Conservation (phyloP, 2,329 filamentous ascomycete species). For the Talaromyces amestolkiae region DNA sequence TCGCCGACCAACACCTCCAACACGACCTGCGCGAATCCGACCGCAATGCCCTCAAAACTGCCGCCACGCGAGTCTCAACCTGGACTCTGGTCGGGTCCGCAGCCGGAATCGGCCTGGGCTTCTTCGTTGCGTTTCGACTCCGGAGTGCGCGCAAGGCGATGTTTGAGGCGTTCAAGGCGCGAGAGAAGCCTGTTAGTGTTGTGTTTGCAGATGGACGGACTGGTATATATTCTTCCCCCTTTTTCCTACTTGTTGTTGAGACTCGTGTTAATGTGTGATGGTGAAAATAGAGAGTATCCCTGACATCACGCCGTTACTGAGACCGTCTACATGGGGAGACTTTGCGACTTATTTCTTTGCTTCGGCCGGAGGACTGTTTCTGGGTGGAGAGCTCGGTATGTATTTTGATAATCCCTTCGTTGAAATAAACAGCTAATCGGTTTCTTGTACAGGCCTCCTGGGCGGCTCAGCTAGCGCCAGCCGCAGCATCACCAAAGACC, state of each 20-base stretch:
- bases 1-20: constrained; percentile 59
- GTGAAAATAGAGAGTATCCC: constrained; percentile 55
- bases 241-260: not conserved
- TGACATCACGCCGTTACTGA: constrained; percentile 57
- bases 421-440: not conserved
- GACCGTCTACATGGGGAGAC: constrained; percentile 59
- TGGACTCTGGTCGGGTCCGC: constrained; percentile 60
- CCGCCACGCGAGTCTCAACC: constrained; percentile 54
- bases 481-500: constrained; percentile 53
- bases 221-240: constrained; percentile 38
- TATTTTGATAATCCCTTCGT: not conserved
- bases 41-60: constrained; percentile 56
- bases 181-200: constrained; percentile 61
- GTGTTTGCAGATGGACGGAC: constrained; percentile 61
- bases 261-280: not conserved
- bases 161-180: constrained; percentile 60
- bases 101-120: constrained; percentile 59
- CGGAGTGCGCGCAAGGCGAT: constrained; percentile 56
- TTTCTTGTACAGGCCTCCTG: constrained; percentile 48
- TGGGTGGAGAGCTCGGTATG: constrained; percentile 59
- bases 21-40: constrained; percentile 59
- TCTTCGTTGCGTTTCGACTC: constrained; percentile 58
- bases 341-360: constrained; percentile 63
- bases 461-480: constrained; percentile 56
- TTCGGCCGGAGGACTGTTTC: constrained; percentile 58